Evolutionary conservation across 1,284 basidiomycete species (phyloP).

Genomic region (Ceratobasidium sp.): DNA sequence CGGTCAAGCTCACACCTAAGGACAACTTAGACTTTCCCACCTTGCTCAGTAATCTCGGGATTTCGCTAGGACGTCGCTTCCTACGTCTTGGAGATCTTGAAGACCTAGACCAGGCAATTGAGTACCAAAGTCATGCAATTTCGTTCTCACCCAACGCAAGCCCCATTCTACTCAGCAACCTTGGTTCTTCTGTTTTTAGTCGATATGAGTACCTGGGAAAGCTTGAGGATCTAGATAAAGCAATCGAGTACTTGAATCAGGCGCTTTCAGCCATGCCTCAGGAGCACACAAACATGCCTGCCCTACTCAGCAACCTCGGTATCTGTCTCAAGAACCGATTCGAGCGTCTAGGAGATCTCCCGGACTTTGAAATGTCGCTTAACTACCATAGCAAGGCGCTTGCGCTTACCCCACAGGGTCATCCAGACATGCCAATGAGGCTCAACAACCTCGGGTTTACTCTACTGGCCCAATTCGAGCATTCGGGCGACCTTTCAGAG

Average conservation of each 20-base stretch:
- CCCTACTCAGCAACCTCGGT: not conserved
- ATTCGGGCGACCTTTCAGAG: not conserved
- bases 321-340: not conserved
- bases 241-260: not conserved
- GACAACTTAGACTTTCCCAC: not conserved
- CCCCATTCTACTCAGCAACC: not conserved
- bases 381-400: not conserved
- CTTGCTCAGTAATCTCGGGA: not conserved
- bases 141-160: not conserved
- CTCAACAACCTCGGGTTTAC: not conserved
- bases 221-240: not conserved
- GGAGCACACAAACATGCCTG: not conserved
- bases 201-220: not conserved
- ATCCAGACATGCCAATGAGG: not conserved
- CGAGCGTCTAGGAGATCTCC: not conserved
- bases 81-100: not conserved
- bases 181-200: not conserved
- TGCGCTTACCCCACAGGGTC: not conserved
- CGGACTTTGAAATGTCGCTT: not conserved
- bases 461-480: not conserved
- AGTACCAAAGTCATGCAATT: not conserved
- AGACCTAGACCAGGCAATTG: not conserved
- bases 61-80: not conserved
- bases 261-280: not conserved
- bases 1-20: not conserved